Evolutionary conservation across 306 rosid species (phyloP).

Genomic region (Astragalus glycyphyllos): DNA sequence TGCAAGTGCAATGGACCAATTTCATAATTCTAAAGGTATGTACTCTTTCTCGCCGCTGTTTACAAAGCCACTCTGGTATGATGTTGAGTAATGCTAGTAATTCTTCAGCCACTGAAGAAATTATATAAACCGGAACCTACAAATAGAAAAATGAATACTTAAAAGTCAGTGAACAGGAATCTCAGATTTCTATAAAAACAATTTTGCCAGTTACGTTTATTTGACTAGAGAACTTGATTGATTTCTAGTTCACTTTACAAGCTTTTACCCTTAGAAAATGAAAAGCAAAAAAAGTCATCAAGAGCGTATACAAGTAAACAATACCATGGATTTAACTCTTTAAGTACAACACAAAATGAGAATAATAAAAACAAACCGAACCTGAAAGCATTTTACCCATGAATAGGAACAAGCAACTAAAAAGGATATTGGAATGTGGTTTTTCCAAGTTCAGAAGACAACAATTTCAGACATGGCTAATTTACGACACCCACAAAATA

Average conservation of each 20-base stretch:
- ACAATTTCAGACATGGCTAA: constrained; percentile 30
- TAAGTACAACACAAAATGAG: constrained; percentile 25
- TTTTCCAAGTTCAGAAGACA: neutral
- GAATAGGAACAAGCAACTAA: constrained; percentile 19
- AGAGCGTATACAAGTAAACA: neutral
- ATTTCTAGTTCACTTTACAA: constrained; percentile 13
- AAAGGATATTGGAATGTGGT: neutral
- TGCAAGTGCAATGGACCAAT: constrained; percentile 32
- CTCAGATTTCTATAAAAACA: constrained; percentile 4
- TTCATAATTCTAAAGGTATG: constrained; percentile 27
- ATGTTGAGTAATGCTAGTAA: constrained; percentile 71
- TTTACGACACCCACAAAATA: neutral
- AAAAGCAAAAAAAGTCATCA: neutral
- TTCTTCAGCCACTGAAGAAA: constrained; percentile 85
- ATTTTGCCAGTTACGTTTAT: constrained; percentile 21
- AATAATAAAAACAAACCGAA: constrained; percentile 7
- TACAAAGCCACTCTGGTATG: constrained; percentile 89
- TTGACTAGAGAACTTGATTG: neutral
- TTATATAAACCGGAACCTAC: constrained; percentile 85
- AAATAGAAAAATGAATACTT: constrained; percentile 32
- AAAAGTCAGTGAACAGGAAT: constrained; percentile 25
- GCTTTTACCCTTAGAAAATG: constrained; percentile 1
- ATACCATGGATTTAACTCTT: neutral
- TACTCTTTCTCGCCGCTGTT: constrained; percentile 76
- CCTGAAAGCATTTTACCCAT: constrained; percentile 1